A percentile compares a stretch with the other conserved stretches of the same genome.
Conservation (phyloP, 202 grass and related monocot genomes). For the Hordeum pubiflorum region DNA sequence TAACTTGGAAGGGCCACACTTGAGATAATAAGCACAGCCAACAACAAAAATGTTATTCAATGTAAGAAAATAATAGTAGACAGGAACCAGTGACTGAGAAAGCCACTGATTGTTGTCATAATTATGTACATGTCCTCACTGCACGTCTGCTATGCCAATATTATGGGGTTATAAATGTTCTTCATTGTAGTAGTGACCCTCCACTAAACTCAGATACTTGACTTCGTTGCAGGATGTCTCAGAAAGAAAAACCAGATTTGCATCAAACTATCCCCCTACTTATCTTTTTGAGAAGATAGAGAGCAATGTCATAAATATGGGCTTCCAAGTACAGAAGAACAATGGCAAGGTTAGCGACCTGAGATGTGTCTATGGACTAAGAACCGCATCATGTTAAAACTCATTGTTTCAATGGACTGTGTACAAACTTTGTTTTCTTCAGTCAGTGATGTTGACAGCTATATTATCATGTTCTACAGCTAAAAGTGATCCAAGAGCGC, state of each 20-base stretch:
- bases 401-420: not conserved
- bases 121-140: conserved; percentile 11
- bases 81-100: not conserved
- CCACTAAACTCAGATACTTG: conserved; percentile 2
- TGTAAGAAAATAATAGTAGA: conserved; percentile 13
- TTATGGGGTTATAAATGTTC: not conserved
- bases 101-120: not conserved
- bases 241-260: conserved; percentile 82
- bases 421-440: not conserved
- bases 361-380: not conserved
- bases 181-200: not conserved
- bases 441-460: conserved; percentile 5
- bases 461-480: conserved; percentile 30
- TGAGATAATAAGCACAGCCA: not conserved
- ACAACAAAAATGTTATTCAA: not conserved
- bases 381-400: not conserved
- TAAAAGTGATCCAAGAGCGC: conserved; percentile 60
- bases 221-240: conserved; percentile 60
- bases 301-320: conserved; percentile 55
- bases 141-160: not conserved
- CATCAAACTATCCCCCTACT: conserved; percentile 39
- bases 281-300: conserved; percentile 74
- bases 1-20: conserved; percentile 1
- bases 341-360: conserved; percentile 59
- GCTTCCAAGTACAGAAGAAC: conserved; percentile 63